phyloP scores from a whole-genome alignment of 345 rosid genomes.

The Euphorbia tirucalli region DNA sequence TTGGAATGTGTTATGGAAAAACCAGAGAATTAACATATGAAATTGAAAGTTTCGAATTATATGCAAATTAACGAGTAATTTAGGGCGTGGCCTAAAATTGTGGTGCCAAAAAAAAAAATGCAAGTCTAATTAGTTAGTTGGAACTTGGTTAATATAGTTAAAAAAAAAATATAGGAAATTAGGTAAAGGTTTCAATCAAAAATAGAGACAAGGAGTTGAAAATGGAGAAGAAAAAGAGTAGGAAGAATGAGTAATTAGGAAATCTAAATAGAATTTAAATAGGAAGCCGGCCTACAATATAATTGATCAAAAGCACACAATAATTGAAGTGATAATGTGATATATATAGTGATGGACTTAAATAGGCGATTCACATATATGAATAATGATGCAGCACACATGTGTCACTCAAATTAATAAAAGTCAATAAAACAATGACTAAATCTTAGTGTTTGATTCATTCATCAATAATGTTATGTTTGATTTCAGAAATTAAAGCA shows the following conservation, averaged over 20 bases:
- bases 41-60: too few species aligned
- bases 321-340: constrained; percentile 16
- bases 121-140: too few species aligned
- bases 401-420: background rate
- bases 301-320: background rate
- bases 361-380: background rate
- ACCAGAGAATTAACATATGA: too few species aligned
- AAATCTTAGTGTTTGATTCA: background rate
- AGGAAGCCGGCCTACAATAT: constrained; percentile 7
- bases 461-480: background rate
- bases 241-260: background rate
- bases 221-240: background rate
- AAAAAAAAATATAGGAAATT: too few species aligned
- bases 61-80: background rate
- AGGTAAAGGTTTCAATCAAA: too few species aligned
- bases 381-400: too few species aligned
- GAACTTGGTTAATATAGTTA: too few species aligned
- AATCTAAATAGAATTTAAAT: background rate
- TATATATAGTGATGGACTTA: background rate
- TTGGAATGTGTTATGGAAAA: too few species aligned
- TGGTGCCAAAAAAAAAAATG: too few species aligned
- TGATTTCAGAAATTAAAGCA: background rate
- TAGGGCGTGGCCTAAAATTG: background rate
- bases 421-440: constrained; percentile 10
- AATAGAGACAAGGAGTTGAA: too few species aligned